phyloP scores from a whole-genome alignment of 768 basidiomycete species.

The Suillus ampliporus region DNA sequence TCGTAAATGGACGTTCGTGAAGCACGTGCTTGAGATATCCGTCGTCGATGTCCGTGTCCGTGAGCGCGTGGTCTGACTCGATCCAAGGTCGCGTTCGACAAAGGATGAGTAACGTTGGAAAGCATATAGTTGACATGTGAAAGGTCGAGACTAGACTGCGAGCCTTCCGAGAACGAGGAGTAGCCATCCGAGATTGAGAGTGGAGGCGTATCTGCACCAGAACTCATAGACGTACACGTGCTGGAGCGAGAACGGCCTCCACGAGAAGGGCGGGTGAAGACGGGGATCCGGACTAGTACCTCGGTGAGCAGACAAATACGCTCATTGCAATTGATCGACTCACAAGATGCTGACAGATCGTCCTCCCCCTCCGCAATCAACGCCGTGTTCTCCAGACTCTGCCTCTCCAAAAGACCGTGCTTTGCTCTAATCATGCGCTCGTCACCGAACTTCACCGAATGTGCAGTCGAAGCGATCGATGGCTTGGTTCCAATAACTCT shows the following conservation, averaged over 20 bases:
- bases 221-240: slow-evolving; percentile 64
- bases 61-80: slow-evolving; percentile 49
- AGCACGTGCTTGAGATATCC: slow-evolving; percentile 65
- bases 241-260: slow-evolving; percentile 65
- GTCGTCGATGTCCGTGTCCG: slow-evolving; percentile 73
- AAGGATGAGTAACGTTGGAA: slow-evolving; percentile 57
- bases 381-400: slow-evolving; percentile 70
- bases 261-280: slow-evolving; percentile 65
- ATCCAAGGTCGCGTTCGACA: slow-evolving; percentile 48
- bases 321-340: slow-evolving; percentile 25
- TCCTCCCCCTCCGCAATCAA: slow-evolving; percentile 68
- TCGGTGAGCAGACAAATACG: background rate
- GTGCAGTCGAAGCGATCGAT: slow-evolving; percentile 65
- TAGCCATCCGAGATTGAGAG: slow-evolving; percentile 72
- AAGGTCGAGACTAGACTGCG: slow-evolving; percentile 80
- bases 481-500: slow-evolving; percentile 61
- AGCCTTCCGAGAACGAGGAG: slow-evolving; percentile 68
- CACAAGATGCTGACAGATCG: slow-evolving; percentile 56
- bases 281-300: slow-evolving; percentile 45
- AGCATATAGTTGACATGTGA: slow-evolving; percentile 62
- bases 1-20: slow-evolving; percentile 77
- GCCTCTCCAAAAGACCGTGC: slow-evolving; percentile 64
- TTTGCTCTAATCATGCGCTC: slow-evolving; percentile 72
- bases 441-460: slow-evolving; percentile 65
- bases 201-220: slow-evolving; percentile 74